Evolutionary conservation across 83 land plant species (phyloP).

Genomic region (Picea mariana): DNA sequence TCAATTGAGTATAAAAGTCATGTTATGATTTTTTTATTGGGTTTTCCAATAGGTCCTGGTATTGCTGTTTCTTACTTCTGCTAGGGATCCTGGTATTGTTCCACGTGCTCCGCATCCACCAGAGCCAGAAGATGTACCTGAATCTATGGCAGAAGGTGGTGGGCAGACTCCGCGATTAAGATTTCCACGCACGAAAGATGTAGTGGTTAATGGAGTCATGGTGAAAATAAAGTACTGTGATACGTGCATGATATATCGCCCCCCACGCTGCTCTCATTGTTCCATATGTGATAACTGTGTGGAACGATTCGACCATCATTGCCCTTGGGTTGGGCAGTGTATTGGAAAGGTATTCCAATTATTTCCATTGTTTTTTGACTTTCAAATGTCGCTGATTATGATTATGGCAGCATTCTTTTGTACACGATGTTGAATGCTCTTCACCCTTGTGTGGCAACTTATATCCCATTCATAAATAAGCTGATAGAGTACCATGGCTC

Average conservation of each 20-base stretch:
- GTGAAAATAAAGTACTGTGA: conserved; percentile 85
- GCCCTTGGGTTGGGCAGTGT: conserved; percentile 99
- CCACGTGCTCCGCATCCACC: conserved; percentile 74
- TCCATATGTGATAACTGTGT: conserved; percentile 94
- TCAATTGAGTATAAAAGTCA: neutral
- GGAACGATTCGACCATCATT: conserved; percentile 92
- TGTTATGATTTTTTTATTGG: neutral
- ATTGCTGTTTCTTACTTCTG: conserved; percentile 39
- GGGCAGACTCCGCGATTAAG: conserved; percentile 51
- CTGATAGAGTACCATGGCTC: neutral
- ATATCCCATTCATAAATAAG: neutral
- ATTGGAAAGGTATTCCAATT: conserved; percentile 69
- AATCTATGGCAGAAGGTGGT: too few relatives aligned
- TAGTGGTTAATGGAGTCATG: conserved; percentile 59
- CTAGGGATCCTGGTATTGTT: conserved; percentile 87
- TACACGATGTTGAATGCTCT: neutral
- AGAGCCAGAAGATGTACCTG: conserved; percentile 66
- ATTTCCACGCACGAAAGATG: conserved; percentile 72
- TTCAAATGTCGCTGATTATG: neutral
- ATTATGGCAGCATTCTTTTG: neutral
- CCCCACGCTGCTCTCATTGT: conserved; percentile 86
- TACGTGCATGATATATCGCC: conserved; percentile 86
- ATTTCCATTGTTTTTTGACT: neutral
- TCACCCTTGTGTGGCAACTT: neutral
- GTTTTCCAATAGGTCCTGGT: conserved; percentile 5